Evolutionary conservation across 1,284 basidiomycete genomes (phyloP), one percentile per base, ranked within the genome.

Genomic region (Peniophora sp.): DNA sequence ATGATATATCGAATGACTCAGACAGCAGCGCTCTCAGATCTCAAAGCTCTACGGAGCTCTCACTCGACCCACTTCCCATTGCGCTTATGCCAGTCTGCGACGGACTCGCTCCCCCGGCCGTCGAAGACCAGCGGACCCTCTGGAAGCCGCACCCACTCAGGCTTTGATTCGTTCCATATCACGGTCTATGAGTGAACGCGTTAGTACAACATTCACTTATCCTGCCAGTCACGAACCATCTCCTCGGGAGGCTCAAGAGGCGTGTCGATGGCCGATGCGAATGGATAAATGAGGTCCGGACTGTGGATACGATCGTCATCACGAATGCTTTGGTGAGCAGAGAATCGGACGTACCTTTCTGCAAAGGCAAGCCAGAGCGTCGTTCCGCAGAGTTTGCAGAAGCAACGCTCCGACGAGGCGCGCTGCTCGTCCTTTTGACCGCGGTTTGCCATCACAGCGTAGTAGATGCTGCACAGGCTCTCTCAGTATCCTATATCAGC

Each of bases 331-430:
- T 10, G 36, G 24, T 38, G n/a, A 43, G 20, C 22, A 14, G 47
- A 22, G n/a, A n/a, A 16, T 41, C 20, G 16, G 3, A 59, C 66
- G 34, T 45, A 80, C 79, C 78, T 81, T 2, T 52, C 55, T 43
- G 67, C 56, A 48, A 81, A 76, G 49, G 73, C 82, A 10, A 79
- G 58, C 81, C 81, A 83, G 3, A 83, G 64, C 80, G 83, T 82
- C 44, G 70, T 62, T 1, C 79, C 77, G 58, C 79, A 83, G 54
- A 71, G 75, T 23, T 68, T 69, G 58, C 80, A 83, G 59, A 83
- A 83, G 54, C 71, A 6, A 12, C 27, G 74, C 39, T 81, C 67
- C 54, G 81, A 75, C 14, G 81, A 82, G 0, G 68, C 63, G 0
- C 72, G 73, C 20, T 69, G 66, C n/a, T 50, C 58, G 56, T 81